Conservation (phyloP, 1,284 basidiomycete species). For the Ceratobasidium sp. region DNA sequence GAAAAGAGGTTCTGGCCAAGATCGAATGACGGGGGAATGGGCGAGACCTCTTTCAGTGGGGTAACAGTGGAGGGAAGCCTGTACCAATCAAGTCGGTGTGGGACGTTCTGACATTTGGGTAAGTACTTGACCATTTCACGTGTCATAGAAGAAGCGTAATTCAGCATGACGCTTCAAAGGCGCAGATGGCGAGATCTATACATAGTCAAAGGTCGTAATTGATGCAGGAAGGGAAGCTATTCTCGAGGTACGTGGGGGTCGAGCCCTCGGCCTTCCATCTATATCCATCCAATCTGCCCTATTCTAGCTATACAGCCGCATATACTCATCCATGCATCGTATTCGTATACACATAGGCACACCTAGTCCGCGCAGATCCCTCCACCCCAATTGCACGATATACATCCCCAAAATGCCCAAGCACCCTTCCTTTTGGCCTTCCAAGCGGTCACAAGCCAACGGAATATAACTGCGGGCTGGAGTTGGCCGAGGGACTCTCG, state of each 20-base stretch:
- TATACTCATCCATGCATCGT: background rate
- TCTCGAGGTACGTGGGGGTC: background rate
- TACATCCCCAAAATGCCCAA: background rate
- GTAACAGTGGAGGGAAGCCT: background rate
- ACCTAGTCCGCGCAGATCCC: background rate
- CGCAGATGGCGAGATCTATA: background rate
- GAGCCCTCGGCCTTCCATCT: background rate
- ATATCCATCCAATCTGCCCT: background rate
- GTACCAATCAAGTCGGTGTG: background rate
- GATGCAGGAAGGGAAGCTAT: background rate
- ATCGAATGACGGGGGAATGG: background rate
- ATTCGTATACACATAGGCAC: background rate
- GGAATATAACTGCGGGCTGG: background rate
- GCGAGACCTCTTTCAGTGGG: background rate
- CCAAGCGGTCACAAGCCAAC: background rate
- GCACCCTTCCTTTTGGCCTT: background rate
- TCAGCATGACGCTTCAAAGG: slow-evolving; percentile 4
- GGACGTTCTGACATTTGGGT: background rate
- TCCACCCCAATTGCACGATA: slow-evolving; percentile 2
- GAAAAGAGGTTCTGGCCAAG: background rate
- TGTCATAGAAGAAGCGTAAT: background rate
- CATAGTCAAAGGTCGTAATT: background rate
- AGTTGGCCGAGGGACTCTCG: background rate
- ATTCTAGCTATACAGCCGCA: background rate
- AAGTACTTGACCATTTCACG: background rate